phyloP scores from a whole-genome alignment of 108 stramenopile species.

The Discostella stelligeroides region DNA sequence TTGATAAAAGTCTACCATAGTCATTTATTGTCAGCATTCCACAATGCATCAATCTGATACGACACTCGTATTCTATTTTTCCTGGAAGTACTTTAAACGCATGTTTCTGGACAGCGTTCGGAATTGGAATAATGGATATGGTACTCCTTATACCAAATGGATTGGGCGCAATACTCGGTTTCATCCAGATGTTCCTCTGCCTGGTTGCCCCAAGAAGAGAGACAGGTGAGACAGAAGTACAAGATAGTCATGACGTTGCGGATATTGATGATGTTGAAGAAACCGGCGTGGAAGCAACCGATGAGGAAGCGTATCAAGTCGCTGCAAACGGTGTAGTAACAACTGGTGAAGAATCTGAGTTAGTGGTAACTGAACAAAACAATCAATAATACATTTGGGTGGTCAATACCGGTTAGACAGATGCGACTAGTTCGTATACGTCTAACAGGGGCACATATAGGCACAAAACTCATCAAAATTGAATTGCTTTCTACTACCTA shows the following conservation, averaged over 20 bases:
- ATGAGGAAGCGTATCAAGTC: neutral
- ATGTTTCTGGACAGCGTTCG: conserved; percentile 75
- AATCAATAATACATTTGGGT: too few species aligned
- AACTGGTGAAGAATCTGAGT: too few species aligned
- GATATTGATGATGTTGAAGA: neutral
- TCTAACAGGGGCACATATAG: too few species aligned
- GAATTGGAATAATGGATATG: conserved; percentile 64
- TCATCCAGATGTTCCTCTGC: conserved; percentile 64
- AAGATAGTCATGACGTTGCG: neutral
- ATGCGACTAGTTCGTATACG: too few species aligned
- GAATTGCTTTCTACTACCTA: too few species aligned
- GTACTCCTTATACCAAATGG: conserved; percentile 76
- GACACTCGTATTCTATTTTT: neutral
- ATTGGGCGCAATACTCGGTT: conserved; percentile 63
- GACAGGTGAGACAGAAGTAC: neutral
- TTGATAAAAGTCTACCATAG: neutral
- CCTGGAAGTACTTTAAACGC: conserved; percentile 51
- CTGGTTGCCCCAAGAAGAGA: conserved; percentile 22
- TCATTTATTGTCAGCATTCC: neutral
- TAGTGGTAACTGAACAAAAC: too few species aligned
- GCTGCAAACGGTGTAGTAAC: too few species aligned
- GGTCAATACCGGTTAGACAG: too few species aligned
- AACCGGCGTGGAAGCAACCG: conserved; percentile 2
- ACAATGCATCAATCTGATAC: neutral
- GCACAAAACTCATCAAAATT: too few species aligned